Percentiles rank a stretch among this genome's conserved stretches.
phyloP scores from a whole-genome alignment of 805 yeast species.

The Metahyphopichia silvanorum region DNA sequence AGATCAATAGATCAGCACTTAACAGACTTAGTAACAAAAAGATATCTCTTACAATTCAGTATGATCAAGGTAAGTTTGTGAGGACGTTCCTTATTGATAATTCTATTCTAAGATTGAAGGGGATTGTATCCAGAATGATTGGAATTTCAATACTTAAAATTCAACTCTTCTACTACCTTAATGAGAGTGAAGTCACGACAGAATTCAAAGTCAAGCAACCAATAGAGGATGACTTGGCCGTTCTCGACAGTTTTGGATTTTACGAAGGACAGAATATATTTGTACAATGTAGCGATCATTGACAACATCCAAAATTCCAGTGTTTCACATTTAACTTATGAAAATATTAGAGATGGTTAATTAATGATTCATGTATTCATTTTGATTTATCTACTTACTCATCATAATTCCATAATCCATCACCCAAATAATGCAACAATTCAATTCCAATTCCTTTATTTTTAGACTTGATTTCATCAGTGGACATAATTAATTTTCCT shows the following conservation, averaged over 20 bases:
- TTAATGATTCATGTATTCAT: background rate
- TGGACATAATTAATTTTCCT: constrained; percentile 84
- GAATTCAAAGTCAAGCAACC: constrained; percentile 11
- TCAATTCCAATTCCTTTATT: constrained; percentile 93
- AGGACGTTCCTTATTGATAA: constrained; percentile 20
- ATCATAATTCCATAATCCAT: constrained; percentile 74
- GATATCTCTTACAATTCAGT: constrained; percentile 7
- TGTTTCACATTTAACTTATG: no score
- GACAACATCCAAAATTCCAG: background rate
- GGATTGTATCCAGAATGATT: constrained; percentile 18
- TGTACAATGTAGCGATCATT: constrained; percentile 6
- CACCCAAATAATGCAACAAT: constrained; percentile 79
- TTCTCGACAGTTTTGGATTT: constrained; percentile 21
- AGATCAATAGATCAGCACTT: background rate
- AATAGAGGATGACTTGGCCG: constrained; percentile 27
- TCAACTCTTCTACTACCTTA: constrained; percentile 20
- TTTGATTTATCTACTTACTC: constrained; percentile 29
- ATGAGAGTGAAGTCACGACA: constrained; percentile 13
- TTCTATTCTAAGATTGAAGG: constrained; percentile 33
- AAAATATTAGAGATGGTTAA: no score
- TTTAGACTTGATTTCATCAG: constrained; percentile 76
- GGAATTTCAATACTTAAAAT: constrained; percentile 19
- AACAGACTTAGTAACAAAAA: constrained; percentile 6
- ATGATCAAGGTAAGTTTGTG: constrained; percentile 4
- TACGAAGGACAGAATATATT: constrained; percentile 18